Base-by-base conservation (phyloP, 768 basidiomycete genomes). In the Hygrophorus russula region DNA sequence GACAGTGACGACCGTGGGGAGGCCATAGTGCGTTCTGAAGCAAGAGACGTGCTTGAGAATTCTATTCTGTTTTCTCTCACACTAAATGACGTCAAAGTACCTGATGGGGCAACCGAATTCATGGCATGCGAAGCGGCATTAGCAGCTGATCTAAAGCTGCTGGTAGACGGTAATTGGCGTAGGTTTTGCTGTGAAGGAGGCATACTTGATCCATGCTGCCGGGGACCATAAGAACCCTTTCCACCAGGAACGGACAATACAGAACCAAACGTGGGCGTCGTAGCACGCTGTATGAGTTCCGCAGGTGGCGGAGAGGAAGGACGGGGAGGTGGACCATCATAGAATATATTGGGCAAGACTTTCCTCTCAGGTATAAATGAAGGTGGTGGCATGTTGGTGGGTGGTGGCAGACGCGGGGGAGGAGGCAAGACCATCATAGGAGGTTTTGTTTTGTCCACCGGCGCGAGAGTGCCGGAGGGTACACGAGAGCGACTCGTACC, bases 221-320 rank as follows among this genome's bases (percentile, higher is more conserved):
- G 74, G 30, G 69, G 54, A 40, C 67, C 64, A 39, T 70, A 69
- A 13, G 59, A 58, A 39, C 67, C 59, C 45, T 62, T 70, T 19
- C 53, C 24, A 7, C 24, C 70, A 28, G 76, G 74, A 7, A 80
- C 70, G 31, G 71, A 68, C 13, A 82, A 64, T 42, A 74, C 70
- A 1, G 76, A 63, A 1, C 83, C 82, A 51, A 86, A 79, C 5
- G 82, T 82, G 0, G 88, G 88, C 1, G 88, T 90, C 3, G 88
- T 88, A 8, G 93, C 90, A 11, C 93, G 84, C 55, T 89, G 82
- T 48, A 96, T 80, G 56, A 96, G 83, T 45, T 97, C 92, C 13
- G 83, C 68, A 13, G 92, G 94, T 4, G 92, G 93, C 1, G 94
- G 93, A 0, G 94, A 97, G 3, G 80, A 83, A 0, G 94, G 94